These are phyloP conservation scores for Margaritispora aquatica DNA, from an alignment of 495 filamentous ascomycete species.

Conservation along the genomic window DNA sequence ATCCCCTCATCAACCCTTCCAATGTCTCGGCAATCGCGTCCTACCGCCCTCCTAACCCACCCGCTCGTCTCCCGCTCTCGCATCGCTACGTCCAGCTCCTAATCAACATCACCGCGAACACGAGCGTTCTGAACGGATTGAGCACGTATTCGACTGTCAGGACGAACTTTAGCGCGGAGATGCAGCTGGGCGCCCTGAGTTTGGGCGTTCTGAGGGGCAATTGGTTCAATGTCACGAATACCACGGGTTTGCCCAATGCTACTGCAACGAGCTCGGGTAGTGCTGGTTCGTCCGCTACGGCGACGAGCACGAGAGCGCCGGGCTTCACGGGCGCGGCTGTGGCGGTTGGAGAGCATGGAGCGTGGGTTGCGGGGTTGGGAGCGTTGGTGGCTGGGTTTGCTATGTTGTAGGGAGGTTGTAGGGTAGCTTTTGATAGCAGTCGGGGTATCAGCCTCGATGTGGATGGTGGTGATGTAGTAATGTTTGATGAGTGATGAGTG, in stretches of 20 bases:
- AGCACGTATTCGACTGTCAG: not conserved
- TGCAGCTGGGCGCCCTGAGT: constrained; percentile 3
- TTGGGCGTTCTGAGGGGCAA: constrained; percentile 11
- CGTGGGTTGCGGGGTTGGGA: constrained; percentile 17
- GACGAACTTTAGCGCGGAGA: constrained; percentile 11
- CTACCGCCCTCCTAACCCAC: constrained; percentile 14
- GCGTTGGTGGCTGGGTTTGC: constrained; percentile 12
- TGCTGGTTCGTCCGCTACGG: not conserved
- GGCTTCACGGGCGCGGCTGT: not conserved
- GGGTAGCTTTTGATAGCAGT: too few species aligned
- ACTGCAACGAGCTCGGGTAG: not conserved
- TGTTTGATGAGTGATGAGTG: too few species aligned
- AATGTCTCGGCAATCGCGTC: constrained; percentile 11
- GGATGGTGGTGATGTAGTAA: too few species aligned
- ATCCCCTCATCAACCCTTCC: constrained; percentile 5
- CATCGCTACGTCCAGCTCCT: constrained; percentile 19
- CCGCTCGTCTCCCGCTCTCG: constrained; percentile 3
- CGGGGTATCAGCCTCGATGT: too few species aligned
- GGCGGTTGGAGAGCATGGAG: not conserved
- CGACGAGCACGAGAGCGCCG: not conserved
- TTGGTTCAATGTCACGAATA: constrained; percentile 20
- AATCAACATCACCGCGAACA: constrained; percentile 17
- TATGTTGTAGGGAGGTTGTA: too few species aligned
- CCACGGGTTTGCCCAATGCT: not conserved
- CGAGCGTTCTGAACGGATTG: not conserved